Conservation (phyloP, 2,329 filamentous ascomycete species). For the Chaetomium olivaceum region DNA sequence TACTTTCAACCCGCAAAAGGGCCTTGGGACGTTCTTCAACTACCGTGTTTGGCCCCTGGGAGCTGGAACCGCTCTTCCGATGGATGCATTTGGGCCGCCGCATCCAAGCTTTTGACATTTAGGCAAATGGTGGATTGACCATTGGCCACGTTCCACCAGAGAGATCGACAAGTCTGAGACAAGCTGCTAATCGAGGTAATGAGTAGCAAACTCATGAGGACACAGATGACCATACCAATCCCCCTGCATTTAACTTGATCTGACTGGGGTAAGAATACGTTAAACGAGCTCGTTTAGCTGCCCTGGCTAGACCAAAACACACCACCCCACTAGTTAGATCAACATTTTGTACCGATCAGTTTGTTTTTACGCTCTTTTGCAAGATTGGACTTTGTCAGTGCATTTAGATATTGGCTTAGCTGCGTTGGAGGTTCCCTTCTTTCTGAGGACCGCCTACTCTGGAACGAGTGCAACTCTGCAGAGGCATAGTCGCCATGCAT, state of each 20-base stretch:
- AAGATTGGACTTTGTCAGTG: too few relatives aligned
- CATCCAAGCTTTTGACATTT: conserved; percentile 13
- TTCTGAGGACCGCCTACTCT: too few relatives aligned
- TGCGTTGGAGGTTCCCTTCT: too few relatives aligned
- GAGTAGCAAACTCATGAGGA: background rate
- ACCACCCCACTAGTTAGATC: background rate
- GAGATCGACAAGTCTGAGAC: conserved; percentile 13
- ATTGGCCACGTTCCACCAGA: conserved; percentile 11
- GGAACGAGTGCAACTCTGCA: too few relatives aligned
- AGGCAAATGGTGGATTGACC: conserved; percentile 13
- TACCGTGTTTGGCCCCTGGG: background rate
- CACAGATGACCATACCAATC: background rate
- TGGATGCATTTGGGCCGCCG: conserved; percentile 5
- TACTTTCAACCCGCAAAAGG: background rate
- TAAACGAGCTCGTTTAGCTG: background rate
- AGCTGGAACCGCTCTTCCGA: conserved; percentile 8
- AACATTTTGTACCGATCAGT: background rate
- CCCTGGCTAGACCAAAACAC: background rate
- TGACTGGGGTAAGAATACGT: background rate
- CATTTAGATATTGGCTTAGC: too few relatives aligned
- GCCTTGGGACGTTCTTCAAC: background rate
- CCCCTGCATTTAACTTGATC: background rate
- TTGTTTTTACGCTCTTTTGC: background rate
- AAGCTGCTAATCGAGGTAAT: background rate
- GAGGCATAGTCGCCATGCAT: background rate